Percentiles rank a stretch among this genome's conserved stretches.
phyloP scores from a whole-genome alignment of 2,329 filamentous ascomycete species.

The Penicillium sp. region DNA sequence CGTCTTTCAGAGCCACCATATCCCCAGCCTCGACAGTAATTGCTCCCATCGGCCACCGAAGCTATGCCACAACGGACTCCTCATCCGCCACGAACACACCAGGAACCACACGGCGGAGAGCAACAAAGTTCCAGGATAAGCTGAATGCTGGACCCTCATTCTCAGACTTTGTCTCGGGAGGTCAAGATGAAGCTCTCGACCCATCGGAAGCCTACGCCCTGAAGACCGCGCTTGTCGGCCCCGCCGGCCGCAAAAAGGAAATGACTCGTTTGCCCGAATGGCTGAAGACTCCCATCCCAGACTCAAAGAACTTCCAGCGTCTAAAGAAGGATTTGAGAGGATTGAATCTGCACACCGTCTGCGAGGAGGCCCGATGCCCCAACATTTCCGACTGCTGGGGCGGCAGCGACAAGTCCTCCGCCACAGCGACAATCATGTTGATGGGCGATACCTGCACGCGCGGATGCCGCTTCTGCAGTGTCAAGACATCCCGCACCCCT shows the following conservation, averaged over 20 bases:
- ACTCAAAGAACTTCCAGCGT: slow-evolving; percentile 82
- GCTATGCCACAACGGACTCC: slow-evolving; percentile 43
- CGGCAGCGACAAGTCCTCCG: slow-evolving; percentile 79
- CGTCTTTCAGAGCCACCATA: slow-evolving; percentile 27
- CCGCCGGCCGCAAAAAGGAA: slow-evolving; percentile 62
- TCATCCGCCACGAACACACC: slow-evolving; percentile 36
- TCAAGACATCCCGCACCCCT: slow-evolving; percentile 77
- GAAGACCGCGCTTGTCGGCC: slow-evolving; percentile 62
- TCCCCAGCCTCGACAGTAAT: slow-evolving; percentile 18
- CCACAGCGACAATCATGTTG: slow-evolving; percentile 97
- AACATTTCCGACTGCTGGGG: slow-evolving; percentile 99
- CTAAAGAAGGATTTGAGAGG: slow-evolving; percentile 93
- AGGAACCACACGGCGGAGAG: slow-evolving; percentile 53
- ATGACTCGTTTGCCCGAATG: slow-evolving; percentile 80
- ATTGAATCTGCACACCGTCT: slow-evolving; percentile 88
- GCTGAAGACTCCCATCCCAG: slow-evolving; percentile 94
- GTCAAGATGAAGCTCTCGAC: slow-evolving; percentile 44
- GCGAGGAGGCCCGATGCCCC: slow-evolving; percentile 94
- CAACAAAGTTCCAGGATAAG: slow-evolving; percentile 61
- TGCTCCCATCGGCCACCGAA: slow-evolving; percentile 27
- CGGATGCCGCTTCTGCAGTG: slow-evolving; percentile 93
- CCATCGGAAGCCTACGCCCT: slow-evolving; percentile 58
- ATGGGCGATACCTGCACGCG: slow-evolving; percentile 99
- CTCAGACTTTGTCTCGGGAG: slow-evolving; percentile 59
- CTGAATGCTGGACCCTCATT: slow-evolving; percentile 66